phyloP scores from a whole-genome alignment of 768 basidiomycete genomes.

The Boletus subcaerulescens region DNA sequence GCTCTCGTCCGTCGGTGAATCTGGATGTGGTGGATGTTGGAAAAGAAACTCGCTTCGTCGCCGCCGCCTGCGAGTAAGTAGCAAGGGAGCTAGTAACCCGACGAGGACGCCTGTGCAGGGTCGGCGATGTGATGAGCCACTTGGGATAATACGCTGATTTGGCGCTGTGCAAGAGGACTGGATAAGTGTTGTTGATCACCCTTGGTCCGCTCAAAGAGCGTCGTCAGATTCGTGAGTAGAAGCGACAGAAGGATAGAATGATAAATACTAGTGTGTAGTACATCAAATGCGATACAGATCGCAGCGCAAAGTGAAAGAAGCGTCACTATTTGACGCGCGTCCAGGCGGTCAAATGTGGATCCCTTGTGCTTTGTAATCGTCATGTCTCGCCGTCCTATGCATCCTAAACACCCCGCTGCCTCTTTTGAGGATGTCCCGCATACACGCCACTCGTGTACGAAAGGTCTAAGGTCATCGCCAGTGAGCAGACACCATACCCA shows the following conservation, averaged over 20 bases:
- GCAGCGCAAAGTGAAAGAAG: no score
- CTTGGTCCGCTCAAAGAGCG: conserved; percentile 62
- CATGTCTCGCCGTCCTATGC: no score
- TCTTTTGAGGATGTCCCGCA: no score
- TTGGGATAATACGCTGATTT: conserved; percentile 76
- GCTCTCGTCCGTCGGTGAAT: conserved; percentile 86
- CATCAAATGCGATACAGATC: no score
- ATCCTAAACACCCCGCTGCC: no score
- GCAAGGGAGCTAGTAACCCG: conserved; percentile 69
- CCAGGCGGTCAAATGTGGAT: no score
- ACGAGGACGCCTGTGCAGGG: conserved; percentile 73
- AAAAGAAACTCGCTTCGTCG: conserved; percentile 95
- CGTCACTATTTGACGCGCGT: no score
- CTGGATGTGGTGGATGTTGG: conserved; percentile 93
- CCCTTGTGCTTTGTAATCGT: no score
- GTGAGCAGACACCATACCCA: no score
- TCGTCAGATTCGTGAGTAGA: conserved; percentile 70
- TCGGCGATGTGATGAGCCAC: conserved; percentile 74
- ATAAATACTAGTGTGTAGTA: no score
- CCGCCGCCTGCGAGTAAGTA: conserved; percentile 86
- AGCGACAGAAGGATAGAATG: conserved; percentile 39
- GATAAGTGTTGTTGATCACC: conserved; percentile 44
- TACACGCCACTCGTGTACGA: no score
- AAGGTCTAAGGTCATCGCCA: no score
- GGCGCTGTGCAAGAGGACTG: conserved; percentile 72